Evolutionary conservation across 2,329 filamentous ascomycete genomes (phyloP).

Genomic region (Xylariaceae sp.): DNA sequence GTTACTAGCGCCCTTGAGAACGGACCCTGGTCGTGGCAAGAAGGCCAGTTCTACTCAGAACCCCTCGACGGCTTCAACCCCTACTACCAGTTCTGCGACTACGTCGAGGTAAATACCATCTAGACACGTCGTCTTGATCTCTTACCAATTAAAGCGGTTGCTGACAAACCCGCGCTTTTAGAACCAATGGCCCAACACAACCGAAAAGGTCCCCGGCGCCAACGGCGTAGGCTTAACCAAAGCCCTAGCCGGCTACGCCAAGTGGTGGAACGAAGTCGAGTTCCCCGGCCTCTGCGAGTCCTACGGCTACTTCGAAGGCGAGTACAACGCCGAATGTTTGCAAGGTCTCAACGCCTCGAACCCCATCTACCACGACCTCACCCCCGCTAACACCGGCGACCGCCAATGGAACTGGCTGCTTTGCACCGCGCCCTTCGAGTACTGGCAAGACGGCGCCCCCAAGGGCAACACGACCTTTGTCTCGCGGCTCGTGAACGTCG

Average conservation of each 20-base stretch:
- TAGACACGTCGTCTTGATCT: neutral
- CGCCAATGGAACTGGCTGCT: slow-evolving; percentile 54
- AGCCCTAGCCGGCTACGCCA: slow-evolving; percentile 50
- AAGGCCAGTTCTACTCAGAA: slow-evolving; percentile 44
- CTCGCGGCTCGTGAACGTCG: slow-evolving; percentile 34
- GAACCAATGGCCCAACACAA: slow-evolving; percentile 41
- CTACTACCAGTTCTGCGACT: slow-evolving; percentile 49
- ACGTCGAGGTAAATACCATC: slow-evolving; percentile 33
- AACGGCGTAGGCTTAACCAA: slow-evolving; percentile 47
- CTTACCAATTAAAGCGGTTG: neutral
- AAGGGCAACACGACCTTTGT: slow-evolving; percentile 37
- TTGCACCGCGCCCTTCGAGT: slow-evolving; percentile 47
- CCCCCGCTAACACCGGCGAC: slow-evolving; percentile 39
- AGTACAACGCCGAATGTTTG: slow-evolving; percentile 45
- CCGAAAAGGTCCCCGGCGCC: slow-evolving; percentile 45
- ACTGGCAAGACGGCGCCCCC: slow-evolving; percentile 45
- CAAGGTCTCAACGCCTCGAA: slow-evolving; percentile 43
- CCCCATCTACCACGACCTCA: slow-evolving; percentile 35
- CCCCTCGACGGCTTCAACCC: slow-evolving; percentile 40
- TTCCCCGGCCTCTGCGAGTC: slow-evolving; percentile 42
- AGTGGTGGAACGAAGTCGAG: slow-evolving; percentile 39
- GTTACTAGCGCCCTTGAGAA: slow-evolving; percentile 41
- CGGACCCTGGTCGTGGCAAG: slow-evolving; percentile 57
- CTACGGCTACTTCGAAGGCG: slow-evolving; percentile 43
- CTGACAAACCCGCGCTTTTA: slow-evolving; percentile 5